A percentile compares a stretch with the other conserved stretches of the same genome.
Conservation (phyloP, 495 filamentous ascomycete genomes). For the Hyaloscypha bicolor region DNA sequence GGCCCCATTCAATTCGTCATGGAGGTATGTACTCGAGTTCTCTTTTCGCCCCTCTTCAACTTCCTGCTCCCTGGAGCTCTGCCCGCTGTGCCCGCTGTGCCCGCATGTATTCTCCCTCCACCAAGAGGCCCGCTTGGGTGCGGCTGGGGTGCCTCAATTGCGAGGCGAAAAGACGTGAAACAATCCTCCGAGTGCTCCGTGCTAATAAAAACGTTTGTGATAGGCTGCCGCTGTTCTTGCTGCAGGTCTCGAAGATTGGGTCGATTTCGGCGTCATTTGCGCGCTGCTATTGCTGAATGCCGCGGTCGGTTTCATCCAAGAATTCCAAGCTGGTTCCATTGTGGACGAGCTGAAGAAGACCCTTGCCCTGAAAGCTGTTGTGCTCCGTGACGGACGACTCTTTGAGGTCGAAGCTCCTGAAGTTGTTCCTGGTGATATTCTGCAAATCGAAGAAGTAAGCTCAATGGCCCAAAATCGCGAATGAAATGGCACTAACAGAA, state of each 20-base stretch:
- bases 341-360: slow-evolving; percentile 93
- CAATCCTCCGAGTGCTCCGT: slow-evolving; percentile 7
- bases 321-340: slow-evolving; percentile 87
- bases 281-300: slow-evolving; percentile 79
- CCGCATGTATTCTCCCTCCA: neutral
- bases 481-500: slow-evolving; percentile 4
- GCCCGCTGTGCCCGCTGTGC: neutral
- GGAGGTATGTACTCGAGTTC: slow-evolving; percentile 61
- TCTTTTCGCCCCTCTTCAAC: neutral
- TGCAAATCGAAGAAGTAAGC: slow-evolving; percentile 77
- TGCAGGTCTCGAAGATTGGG: slow-evolving; percentile 78
- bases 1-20: slow-evolving; percentile 95
- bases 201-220: slow-evolving; percentile 25
- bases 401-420: slow-evolving; percentile 74
- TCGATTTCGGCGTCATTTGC: slow-evolving; percentile 81
- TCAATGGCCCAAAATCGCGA: neutral
- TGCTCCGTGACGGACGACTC: slow-evolving; percentile 74
- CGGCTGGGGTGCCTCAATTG: slow-evolving; percentile 7
- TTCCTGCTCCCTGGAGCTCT: slow-evolving; percentile 7
- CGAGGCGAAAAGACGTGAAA: slow-evolving; percentile 16
- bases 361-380: slow-evolving; percentile 81
- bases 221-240: slow-evolving; percentile 75
- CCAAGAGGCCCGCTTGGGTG: neutral
- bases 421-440: slow-evolving; percentile 88
- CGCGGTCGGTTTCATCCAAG: slow-evolving; percentile 82